Evolutionary conservation across 305 asterid genomes (phyloP), one percentile per base, ranked within the genome.

Genomic region (Stenogyne calaminthoides): DNA sequence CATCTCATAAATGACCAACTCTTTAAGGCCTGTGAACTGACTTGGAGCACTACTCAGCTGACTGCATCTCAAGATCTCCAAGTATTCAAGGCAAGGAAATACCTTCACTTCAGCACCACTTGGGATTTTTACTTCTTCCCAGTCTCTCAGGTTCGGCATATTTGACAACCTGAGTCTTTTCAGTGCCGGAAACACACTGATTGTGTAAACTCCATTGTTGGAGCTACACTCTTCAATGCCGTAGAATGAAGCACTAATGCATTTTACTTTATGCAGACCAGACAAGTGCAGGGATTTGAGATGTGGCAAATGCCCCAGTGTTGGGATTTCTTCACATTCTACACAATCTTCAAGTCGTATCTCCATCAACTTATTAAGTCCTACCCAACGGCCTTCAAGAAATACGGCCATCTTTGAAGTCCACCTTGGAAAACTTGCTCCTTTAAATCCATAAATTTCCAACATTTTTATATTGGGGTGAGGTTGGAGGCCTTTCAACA

Each of bases 401-500:
- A 11, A 15, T 46, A 46, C 18, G 2, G 7, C 18, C 65, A 64
- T 67, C 44, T 47, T 49, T 8, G 2, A 34, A 25, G 7, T 4
- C 64, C 73, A 68, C 11, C 0, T 3, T 9, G 71, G 60, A 32
- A 67, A 27, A 1, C 18, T 47, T 49, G 5, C 15, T 12, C 71
- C 60, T 12, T 27, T 27, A 14, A 64, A 64, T 19, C 57, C 22
- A 12, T 7, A 5, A 1, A 85, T 73, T 2, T 0, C 0, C 1
- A 85, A 63, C 34, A 22, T 14, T 39, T 54, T 79, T 11, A 79
- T 2, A 66, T 75, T 71, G 7, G 16, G 69, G 15, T 71, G 80
- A 10, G 83, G 77, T 51, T 71, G 72, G 32, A 79, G 83, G 64
- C 78, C 83, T 54, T 67, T 72, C 59, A 80, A 47, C 47, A 80